Evolutionary conservation across 2,329 filamentous ascomycete genomes (phyloP).

Genomic region (Claviceps capensis): DNA sequence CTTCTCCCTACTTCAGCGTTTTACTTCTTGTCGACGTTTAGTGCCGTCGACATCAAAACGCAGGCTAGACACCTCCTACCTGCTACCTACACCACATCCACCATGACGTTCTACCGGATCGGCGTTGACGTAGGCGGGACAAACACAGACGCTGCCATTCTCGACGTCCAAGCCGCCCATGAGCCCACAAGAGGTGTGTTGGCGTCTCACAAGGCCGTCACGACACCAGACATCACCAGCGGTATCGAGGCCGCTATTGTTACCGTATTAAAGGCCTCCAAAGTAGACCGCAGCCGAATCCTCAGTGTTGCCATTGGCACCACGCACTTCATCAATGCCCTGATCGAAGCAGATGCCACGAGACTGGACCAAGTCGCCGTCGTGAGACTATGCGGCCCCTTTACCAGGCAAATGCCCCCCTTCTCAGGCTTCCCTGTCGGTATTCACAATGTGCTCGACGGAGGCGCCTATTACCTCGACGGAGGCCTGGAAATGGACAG

Average conservation of each 20-base stretch:
- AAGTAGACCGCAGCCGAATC: constrained; percentile 23
- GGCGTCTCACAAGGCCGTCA: constrained; percentile 34
- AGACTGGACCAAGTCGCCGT: constrained; percentile 31
- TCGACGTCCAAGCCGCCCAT: constrained; percentile 25
- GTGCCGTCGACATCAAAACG: neutral
- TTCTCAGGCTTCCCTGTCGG: constrained; percentile 31
- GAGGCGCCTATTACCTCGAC: constrained; percentile 26
- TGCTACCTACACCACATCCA: neutral
- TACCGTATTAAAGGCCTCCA: constrained; percentile 25
- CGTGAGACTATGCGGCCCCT: constrained; percentile 31
- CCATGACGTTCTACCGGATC: constrained; percentile 29
- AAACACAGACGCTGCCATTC: constrained; percentile 30
- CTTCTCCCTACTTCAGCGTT: no score
- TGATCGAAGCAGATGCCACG: constrained; percentile 30
- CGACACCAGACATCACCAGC: constrained; percentile 34
- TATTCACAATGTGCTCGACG: constrained; percentile 26
- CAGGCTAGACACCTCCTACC: neutral
- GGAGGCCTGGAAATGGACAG: constrained; percentile 36
- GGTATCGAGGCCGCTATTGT: constrained; percentile 33
- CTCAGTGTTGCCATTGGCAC: constrained; percentile 36
- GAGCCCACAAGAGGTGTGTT: constrained; percentile 25
- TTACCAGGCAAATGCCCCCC: constrained; percentile 28
- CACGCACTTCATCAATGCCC: constrained; percentile 35
- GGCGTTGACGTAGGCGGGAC: constrained; percentile 28
- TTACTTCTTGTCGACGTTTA: no score